Evolutionary conservation across 257 asterid species (phyloP).

Genomic region (Jasminum sambac): DNA sequence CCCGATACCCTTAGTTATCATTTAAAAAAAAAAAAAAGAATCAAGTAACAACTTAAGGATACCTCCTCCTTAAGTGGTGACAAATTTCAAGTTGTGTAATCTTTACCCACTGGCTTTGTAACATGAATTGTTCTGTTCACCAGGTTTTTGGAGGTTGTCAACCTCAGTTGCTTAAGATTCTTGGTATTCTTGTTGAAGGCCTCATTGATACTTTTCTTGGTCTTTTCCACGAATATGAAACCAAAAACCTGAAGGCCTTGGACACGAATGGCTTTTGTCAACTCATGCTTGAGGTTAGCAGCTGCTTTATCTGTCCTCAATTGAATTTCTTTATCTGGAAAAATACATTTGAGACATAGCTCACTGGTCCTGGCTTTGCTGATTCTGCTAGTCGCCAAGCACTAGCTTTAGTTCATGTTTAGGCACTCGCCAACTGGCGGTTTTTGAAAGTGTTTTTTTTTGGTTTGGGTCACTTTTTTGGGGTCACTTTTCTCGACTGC

Average conservation of each 20-base stretch:
- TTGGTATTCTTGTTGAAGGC: conserved; percentile 97
- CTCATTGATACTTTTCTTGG: conserved; percentile 83
- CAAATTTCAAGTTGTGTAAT: neutral
- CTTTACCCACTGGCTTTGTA: conserved; percentile 12
- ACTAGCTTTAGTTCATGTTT: neutral
- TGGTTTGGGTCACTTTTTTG: neutral
- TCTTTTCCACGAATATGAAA: conserved; percentile 70
- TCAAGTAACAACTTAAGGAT: neutral
- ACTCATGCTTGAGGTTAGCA: conserved; percentile 91
- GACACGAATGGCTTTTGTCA: conserved; percentile 93
- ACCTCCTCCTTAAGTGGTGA: neutral
- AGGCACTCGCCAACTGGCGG: neutral
- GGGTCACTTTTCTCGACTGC: conserved; percentile 6
- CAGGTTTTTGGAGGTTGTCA: conserved; percentile 95
- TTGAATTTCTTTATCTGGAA: conserved; percentile 4
- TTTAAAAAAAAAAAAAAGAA: too few species aligned
- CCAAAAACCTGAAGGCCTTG: conserved; percentile 65
- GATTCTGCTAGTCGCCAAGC: neutral
- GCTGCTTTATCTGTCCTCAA: conserved; percentile 8
- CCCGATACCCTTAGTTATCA: too few species aligned
- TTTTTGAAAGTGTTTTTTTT: neutral
- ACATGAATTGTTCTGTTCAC: conserved; percentile 22
- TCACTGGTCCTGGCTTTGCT: neutral
- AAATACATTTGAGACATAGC: neutral
- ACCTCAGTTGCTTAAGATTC: conserved; percentile 85